Conservation (phyloP, 2,329 filamentous ascomycete genomes). For the Cordyceps pruinosa region DNA sequence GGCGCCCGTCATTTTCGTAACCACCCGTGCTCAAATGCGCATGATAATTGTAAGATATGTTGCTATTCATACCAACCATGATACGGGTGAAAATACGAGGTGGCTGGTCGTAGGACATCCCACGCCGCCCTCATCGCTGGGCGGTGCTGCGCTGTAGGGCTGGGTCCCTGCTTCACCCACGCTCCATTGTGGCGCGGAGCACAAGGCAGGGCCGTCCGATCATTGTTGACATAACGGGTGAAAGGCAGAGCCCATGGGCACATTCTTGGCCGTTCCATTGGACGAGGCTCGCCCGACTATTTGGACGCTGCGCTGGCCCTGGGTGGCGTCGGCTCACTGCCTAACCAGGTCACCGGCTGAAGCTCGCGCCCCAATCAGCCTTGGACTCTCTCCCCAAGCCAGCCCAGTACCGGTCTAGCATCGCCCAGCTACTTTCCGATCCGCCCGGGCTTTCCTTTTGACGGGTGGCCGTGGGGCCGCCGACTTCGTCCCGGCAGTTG, state of each 20-base stretch:
- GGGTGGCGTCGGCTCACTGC: conserved; percentile 1
- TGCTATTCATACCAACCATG: background rate
- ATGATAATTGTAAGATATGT: background rate
- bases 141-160: background rate
- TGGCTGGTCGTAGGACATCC: background rate
- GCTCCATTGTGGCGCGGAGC: background rate
- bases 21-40: no score
- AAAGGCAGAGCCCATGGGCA: background rate
- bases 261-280: background rate
- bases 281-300: background rate
- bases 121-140: background rate
- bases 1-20: background rate
- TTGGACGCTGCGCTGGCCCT: background rate
- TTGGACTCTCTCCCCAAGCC: no score
- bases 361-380: background rate
- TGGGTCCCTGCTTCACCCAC: background rate
- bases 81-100: background rate
- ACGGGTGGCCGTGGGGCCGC: background rate
- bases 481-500: conserved; percentile 1
- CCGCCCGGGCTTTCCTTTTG: background rate
- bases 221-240: background rate
- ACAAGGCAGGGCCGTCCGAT: background rate
- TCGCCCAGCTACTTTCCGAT: background rate
- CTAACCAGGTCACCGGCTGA: background rate
- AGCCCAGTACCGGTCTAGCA: background rate